Base-by-base conservation (phyloP, 352 stramenopile genomes). In the Pythium phragmiticola region DNA sequence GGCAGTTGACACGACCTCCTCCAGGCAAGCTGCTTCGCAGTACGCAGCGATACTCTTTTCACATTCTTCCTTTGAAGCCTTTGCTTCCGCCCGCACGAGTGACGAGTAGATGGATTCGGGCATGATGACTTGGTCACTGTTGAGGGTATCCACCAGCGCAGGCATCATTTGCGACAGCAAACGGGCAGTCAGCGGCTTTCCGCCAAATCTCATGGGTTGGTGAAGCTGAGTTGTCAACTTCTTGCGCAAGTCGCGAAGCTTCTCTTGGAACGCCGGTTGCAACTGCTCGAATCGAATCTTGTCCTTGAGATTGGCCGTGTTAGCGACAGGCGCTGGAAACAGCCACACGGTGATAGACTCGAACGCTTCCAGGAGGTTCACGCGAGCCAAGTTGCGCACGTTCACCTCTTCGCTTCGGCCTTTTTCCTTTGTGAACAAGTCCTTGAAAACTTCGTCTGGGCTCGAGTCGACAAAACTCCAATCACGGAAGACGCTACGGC, bases 391-490 rank as follows among this genome's bases (percentile, higher is more conserved):
- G 46, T 95, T 95, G 42, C 87, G 81, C 30, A 91, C 72, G 36
- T 89, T 89, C 30, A 92, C 84, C 68, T 95, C 87, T 17, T 90
- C 79, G 54, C 80, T 88, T 7, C 77, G 77, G 4, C 84, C 84
- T 34, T 92, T 94, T 42, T 95, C 87, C 59, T 92, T 92, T 45
- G 83, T 71, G 51, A 95, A 94, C 50, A 95, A 30, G 63, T 92
- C 82, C 33, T 82, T 73, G 68, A 81, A 92, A 13, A 95, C 87
- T 59, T 90, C 76, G 23, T 90, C 81, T 0, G 87, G 84, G 14
- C 78, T 94, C 61, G 83, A 92, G 52, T 94, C 65, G 28, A 95
- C 81, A 63, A 95, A 95, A 54, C 85, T 95, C 87, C 87, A 95
- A 64, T 95, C 87, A n/a, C 87, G 84, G 41, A 95, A 95, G 14